These are phyloP conservation scores for Adenanthera pavonina DNA, from an alignment of 306 rosid species.

Conservation along the genomic window DNA sequence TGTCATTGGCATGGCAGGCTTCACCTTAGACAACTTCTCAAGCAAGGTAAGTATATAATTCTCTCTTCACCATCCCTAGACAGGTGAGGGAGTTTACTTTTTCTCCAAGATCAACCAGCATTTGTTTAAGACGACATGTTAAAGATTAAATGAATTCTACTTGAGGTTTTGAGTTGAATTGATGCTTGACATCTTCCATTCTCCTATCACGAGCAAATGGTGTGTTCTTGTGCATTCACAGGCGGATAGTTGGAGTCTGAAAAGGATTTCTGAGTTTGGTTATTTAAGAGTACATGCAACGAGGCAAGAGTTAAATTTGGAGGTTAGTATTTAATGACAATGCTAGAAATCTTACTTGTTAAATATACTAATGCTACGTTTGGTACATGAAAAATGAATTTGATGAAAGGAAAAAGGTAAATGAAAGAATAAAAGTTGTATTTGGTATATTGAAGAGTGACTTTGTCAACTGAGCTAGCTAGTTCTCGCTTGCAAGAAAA, in stretches of 20 bases:
- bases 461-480: too few species aligned
- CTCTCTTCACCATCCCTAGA: constrained; percentile 3
- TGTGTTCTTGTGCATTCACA: constrained; percentile 21
- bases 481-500: not conserved
- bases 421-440: too few species aligned
- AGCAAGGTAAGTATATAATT: constrained; percentile 43
- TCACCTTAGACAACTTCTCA: constrained; percentile 65
- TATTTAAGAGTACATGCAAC: constrained; percentile 74
- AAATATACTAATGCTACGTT: too few species aligned
- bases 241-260: constrained; percentile 69
- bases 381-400: too few species aligned
- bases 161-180: not conserved
- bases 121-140: not conserved
- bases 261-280: constrained; percentile 65
- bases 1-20: constrained; percentile 92
- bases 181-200: not conserved
- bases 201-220: constrained; percentile 1
- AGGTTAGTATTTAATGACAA: constrained; percentile 52
- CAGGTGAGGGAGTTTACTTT: not conserved
- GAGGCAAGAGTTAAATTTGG: constrained; percentile 54
- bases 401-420: too few species aligned
- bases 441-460: too few species aligned
- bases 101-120: not conserved
- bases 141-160: not conserved
- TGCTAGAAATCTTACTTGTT: not conserved